phyloP scores from a whole-genome alignment of 768 basidiomycete genomes.

The Saitozyma sp. region DNA sequence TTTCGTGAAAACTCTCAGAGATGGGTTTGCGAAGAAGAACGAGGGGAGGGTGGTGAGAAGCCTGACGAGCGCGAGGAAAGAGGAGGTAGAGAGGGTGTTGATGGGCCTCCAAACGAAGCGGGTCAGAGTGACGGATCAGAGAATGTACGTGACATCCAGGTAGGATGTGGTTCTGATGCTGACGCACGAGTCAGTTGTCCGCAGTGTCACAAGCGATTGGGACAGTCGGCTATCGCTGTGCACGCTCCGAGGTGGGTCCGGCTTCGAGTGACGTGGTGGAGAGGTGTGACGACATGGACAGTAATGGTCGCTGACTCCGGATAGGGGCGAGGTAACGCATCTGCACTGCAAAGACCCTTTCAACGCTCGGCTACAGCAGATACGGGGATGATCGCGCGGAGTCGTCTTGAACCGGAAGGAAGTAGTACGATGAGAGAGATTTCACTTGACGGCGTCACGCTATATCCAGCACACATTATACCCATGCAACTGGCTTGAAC shows the following conservation, averaged over 20 bases:
- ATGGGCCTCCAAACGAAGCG: slow-evolving; percentile 75
- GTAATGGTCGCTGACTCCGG: slow-evolving; percentile 3
- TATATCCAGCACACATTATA: slow-evolving; percentile 7
- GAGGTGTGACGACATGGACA: not conserved
- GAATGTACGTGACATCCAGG: slow-evolving; percentile 67
- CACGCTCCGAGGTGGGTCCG: slow-evolving; percentile 74
- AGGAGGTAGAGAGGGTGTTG: slow-evolving; percentile 70
- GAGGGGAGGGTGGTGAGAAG: slow-evolving; percentile 69
- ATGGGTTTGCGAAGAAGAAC: slow-evolving; percentile 60
- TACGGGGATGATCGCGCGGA: slow-evolving; percentile 20
- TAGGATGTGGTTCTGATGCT: slow-evolving; percentile 2
- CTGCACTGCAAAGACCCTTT: slow-evolving; percentile 88
- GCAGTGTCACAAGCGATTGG: slow-evolving; percentile 90
- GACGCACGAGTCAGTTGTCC: slow-evolving; percentile 67
- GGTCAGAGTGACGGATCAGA: slow-evolving; percentile 85
- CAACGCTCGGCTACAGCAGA: slow-evolving; percentile 26
- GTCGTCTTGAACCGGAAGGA: not conserved
- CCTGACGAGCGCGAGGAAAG: slow-evolving; percentile 71
- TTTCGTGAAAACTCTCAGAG: slow-evolving; percentile 68
- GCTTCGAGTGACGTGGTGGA: not conserved
- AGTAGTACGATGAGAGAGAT: not conserved
- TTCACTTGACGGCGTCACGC: not conserved
- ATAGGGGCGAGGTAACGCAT: slow-evolving; percentile 92
- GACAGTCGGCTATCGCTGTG: slow-evolving; percentile 89
- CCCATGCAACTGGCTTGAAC: not conserved